Conservation (phyloP, 23 red algal species). For the Gracilaria gracilis region DNA sequence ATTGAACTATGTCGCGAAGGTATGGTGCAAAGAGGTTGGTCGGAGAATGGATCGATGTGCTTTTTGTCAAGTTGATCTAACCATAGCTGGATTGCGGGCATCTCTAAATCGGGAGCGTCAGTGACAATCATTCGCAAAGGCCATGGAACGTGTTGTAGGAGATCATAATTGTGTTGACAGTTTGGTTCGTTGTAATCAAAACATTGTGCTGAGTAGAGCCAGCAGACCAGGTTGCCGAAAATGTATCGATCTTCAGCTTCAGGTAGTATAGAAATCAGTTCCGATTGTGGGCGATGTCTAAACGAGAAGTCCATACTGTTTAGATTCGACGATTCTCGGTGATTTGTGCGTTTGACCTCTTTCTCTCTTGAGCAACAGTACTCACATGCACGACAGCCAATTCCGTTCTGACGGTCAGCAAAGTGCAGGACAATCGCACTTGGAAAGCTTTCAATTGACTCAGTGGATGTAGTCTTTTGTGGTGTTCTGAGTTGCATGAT, state of each 20-base stretch:
- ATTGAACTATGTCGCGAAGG: background rate
- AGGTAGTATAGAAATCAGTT: background rate
- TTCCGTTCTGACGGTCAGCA: background rate
- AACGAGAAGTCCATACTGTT: background rate
- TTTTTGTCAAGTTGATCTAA: background rate
- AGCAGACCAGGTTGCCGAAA: slow-evolving; percentile 41
- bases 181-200: slow-evolving; percentile 22
- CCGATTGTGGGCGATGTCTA: background rate
- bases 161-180: slow-evolving; percentile 1
- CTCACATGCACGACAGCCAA: slow-evolving; percentile 3
- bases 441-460: background rate
- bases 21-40: slow-evolving; percentile 2
- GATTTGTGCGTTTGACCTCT: background rate
- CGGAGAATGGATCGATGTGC: slow-evolving; percentile 1
- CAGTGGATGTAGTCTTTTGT: background rate
- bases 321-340: background rate
- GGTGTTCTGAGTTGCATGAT: background rate
- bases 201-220: slow-evolving; percentile 11
- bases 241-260: slow-evolving; percentile 19
- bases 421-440: slow-evolving; percentile 2
- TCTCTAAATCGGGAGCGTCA: background rate
- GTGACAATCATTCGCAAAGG: slow-evolving; percentile 31
- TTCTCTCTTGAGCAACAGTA: slow-evolving; percentile 4
- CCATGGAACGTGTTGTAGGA: slow-evolving; percentile 13
- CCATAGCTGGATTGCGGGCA: slow-evolving; percentile 5